phyloP scores from a whole-genome alignment of 140 eudicot genomes.

The Stevia rebaudiana region DNA sequence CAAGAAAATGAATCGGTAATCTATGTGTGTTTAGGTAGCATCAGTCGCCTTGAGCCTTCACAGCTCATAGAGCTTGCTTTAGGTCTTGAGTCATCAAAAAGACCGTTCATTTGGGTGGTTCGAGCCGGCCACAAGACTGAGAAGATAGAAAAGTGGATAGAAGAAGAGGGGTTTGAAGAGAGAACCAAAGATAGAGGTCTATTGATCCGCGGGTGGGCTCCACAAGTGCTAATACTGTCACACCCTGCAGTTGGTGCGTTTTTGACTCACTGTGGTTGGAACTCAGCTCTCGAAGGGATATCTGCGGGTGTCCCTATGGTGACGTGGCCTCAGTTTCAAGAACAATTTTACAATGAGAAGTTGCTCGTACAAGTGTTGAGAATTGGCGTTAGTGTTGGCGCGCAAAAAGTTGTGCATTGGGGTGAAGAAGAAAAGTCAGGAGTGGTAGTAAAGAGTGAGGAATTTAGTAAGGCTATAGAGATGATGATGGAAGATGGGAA shows the following conservation, averaged over 20 bases:
- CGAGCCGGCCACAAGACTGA: conserved; percentile 24
- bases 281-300: conserved; percentile 43
- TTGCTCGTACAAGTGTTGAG: conserved; percentile 28
- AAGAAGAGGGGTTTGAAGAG: conserved; percentile 37
- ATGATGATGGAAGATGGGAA: conserved; percentile 24
- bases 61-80: conserved; percentile 43
- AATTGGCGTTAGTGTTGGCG: conserved; percentile 40
- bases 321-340: conserved; percentile 49
- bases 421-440: conserved; percentile 39
- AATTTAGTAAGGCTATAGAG: conserved; percentile 31
- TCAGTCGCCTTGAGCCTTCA: conserved; percentile 24
- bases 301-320: conserved; percentile 44
- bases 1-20: conserved; percentile 26
- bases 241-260: conserved; percentile 49
- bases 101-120: conserved; percentile 39
- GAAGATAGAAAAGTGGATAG: conserved; percentile 40
- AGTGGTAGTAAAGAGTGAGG: conserved; percentile 30
- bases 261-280: conserved; percentile 63
- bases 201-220: conserved; percentile 48
- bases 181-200: conserved; percentile 39
- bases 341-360: conserved; percentile 47
- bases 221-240: conserved; percentile 41
- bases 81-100: conserved; percentile 35
- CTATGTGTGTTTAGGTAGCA: conserved; percentile 40
- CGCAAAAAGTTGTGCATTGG: conserved; percentile 27